A percentile compares a stretch with the other conserved stretches of the same genome.
phyloP scores from a whole-genome alignment of 1,284 basidiomycete genomes.

The Wolfiporia cocos region DNA sequence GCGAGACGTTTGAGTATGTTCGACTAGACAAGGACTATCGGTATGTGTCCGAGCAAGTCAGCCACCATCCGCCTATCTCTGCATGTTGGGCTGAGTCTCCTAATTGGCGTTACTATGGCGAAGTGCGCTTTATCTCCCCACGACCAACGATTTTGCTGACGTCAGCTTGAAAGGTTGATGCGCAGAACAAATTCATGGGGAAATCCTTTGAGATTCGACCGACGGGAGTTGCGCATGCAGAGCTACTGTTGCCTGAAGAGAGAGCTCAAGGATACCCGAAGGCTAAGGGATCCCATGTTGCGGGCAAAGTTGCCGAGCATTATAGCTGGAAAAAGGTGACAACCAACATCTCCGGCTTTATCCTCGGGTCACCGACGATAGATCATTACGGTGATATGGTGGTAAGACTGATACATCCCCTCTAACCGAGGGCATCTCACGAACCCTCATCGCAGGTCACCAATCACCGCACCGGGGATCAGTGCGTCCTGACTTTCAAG shows the following conservation, averaged over 20 bases:
- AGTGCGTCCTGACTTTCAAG: constrained; percentile 90
- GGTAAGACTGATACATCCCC: constrained; percentile 41
- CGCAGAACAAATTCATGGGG: constrained; percentile 93
- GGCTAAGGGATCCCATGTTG: constrained; percentile 31
- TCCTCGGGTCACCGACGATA: constrained; percentile 89
- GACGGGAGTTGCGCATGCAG: constrained; percentile 89
- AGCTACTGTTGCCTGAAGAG: constrained; percentile 74
- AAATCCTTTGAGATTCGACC: constrained; percentile 96
- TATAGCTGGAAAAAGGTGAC: constrained; percentile 96
- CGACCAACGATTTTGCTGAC: neutral
- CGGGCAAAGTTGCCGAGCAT: constrained; percentile 69
- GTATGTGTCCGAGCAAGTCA: constrained; percentile 93
- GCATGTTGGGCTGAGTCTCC: constrained; percentile 94
- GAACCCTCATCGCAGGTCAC: constrained; percentile 47
- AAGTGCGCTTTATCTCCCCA: constrained; percentile 42
- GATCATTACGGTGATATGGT: constrained; percentile 97
- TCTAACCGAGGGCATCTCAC: neutral
- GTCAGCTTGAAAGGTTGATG: constrained; percentile 56
- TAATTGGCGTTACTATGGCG: constrained; percentile 88
- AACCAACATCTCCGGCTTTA: constrained; percentile 90
- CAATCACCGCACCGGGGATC: constrained; percentile 92
- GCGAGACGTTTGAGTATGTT: constrained; percentile 95
- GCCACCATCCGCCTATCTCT: constrained; percentile 96
- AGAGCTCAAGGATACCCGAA: constrained; percentile 55
- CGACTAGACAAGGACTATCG: constrained; percentile 85